Conservation (phyloP, 139 green algal species). For the Eudorina sp. region DNA sequence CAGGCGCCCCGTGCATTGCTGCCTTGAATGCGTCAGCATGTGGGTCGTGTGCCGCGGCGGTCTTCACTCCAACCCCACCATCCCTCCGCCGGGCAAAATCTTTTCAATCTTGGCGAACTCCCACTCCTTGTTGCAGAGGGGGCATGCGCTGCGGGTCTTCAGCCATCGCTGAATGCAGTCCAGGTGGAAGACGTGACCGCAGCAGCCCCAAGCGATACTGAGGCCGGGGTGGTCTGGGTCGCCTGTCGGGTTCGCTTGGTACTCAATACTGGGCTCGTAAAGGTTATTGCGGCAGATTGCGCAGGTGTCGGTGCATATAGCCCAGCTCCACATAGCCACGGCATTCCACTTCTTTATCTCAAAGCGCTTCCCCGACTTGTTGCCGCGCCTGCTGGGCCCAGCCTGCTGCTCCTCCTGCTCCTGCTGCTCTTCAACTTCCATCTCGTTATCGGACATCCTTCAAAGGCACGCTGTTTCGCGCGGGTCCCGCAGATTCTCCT, state of each 20-base stretch:
- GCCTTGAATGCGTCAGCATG: too few species aligned
- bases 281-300: slow-evolving; percentile 98
- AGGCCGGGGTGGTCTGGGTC: slow-evolving; percentile 93
- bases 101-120: slow-evolving; percentile 96
- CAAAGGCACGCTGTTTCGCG: neutral
- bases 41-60: too few species aligned
- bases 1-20: too few species aligned
- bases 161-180: slow-evolving; percentile 98
- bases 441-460: slow-evolving; percentile 53
- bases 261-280: slow-evolving; percentile 98
- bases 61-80: slow-evolving; percentile 38
- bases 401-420: slow-evolving; percentile 44
- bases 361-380: slow-evolving; percentile 87
- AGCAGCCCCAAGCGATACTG: slow-evolving; percentile 94
- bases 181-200: slow-evolving; percentile 98
- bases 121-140: slow-evolving; percentile 97
- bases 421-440: slow-evolving; percentile 55
- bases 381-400: slow-evolving; percentile 52
- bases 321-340: slow-evolving; percentile 97
- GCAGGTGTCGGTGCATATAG: slow-evolving; percentile 97
- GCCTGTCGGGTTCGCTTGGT: slow-evolving; percentile 96
- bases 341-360: slow-evolving; percentile 99
- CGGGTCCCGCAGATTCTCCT: neutral
- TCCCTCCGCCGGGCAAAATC: slow-evolving; percentile 54
- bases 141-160: slow-evolving; percentile 94